phyloP scores from a whole-genome alignment of 768 basidiomycete species.

The Hypsizygus marmoreus region DNA sequence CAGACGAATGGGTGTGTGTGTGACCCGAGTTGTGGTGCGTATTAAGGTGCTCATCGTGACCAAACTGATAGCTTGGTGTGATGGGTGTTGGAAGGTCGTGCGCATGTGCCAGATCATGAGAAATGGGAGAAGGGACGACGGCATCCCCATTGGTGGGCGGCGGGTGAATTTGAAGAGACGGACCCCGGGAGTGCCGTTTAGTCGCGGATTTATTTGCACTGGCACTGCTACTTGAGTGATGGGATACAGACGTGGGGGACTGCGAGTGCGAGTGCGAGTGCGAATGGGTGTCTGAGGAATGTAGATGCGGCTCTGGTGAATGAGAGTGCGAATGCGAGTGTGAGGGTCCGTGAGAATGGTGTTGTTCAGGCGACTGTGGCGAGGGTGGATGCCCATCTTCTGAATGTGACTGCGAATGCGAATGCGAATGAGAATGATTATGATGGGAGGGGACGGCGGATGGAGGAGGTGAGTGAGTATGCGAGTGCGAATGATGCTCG shows the following conservation, averaged over 20 bases:
- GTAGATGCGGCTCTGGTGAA: constrained; percentile 20
- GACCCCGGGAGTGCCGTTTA: constrained; percentile 40
- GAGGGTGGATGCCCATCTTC: no score
- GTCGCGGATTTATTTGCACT: constrained; percentile 20
- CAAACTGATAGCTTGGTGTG: constrained; percentile 63
- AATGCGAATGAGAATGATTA: constrained; percentile 27
- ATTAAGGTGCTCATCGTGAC: constrained; percentile 53
- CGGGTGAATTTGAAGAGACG: constrained; percentile 39
- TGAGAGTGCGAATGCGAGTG: constrained; percentile 30
- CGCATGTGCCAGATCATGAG: constrained; percentile 17
- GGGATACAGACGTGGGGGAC: constrained; percentile 12
- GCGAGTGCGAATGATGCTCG: constrained; percentile 29
- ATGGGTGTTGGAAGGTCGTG: constrained; percentile 49
- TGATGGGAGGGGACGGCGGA: constrained; percentile 15
- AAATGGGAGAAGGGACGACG: constrained; percentile 22
- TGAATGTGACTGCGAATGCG: constrained; percentile 30
- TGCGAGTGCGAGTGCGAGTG: constrained; percentile 22
- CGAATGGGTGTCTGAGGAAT: constrained; percentile 16
- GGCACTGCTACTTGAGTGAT: constrained; percentile 12
- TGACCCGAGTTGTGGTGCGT: constrained; percentile 45
- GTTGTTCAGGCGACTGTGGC: background rate
- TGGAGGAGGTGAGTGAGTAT: constrained; percentile 19
- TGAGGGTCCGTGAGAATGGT: constrained; percentile 27
- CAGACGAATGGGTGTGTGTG: constrained; percentile 49
- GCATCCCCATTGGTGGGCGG: constrained; percentile 16